These are phyloP conservation scores for Nakazawaea molendinolei DNA, from an alignment of 805 yeast genomes.

Conservation along the genomic window DNA sequence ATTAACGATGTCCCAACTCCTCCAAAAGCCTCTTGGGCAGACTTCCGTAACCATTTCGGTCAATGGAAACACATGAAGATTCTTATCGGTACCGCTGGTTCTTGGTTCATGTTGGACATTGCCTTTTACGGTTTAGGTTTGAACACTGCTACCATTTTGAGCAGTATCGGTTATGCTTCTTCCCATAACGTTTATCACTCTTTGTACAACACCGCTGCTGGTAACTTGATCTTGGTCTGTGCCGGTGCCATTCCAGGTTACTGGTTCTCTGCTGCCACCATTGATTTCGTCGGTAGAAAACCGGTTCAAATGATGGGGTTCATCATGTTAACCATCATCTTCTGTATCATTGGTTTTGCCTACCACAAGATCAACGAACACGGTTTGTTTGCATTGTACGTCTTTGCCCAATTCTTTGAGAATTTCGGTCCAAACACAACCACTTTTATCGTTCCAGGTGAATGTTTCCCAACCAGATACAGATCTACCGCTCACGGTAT, in stretches of 20 bases:
- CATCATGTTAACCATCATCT: slow-evolving; percentile 58
- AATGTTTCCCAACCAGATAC: slow-evolving; percentile 88
- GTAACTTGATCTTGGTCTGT: slow-evolving; percentile 87
- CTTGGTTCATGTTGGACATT: slow-evolving; percentile 87
- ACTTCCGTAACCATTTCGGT: slow-evolving; percentile 65
- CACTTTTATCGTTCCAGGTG: slow-evolving; percentile 88
- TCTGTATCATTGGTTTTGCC: slow-evolving; percentile 80
- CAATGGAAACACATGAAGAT: slow-evolving; percentile 88
- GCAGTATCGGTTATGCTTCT: slow-evolving; percentile 80
- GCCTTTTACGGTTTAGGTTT: slow-evolving; percentile 87
- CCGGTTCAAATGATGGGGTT: slow-evolving; percentile 77
- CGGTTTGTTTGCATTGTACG: slow-evolving; percentile 72
- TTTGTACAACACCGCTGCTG: slow-evolving; percentile 76
- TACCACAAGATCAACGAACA: slow-evolving; percentile 61
- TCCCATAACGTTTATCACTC: slow-evolving; percentile 61
- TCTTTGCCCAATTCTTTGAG: slow-evolving; percentile 79
- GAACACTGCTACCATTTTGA: slow-evolving; percentile 72
- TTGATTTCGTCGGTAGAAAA: slow-evolving; percentile 81
- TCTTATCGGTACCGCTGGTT: slow-evolving; percentile 81
- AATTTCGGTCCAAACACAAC: slow-evolving; percentile 94
- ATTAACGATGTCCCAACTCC: slow-evolving; percentile 30
- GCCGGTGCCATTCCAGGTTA: slow-evolving; percentile 96
- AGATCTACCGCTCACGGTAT: slow-evolving; percentile 95
- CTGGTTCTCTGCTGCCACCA: slow-evolving; percentile 76
- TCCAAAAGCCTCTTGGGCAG: slow-evolving; percentile 76